A percentile compares a stretch with the other conserved stretches of the same genome.
Conservation (phyloP, 345 rosid species). For the Xanthoceras sorbifolium region DNA sequence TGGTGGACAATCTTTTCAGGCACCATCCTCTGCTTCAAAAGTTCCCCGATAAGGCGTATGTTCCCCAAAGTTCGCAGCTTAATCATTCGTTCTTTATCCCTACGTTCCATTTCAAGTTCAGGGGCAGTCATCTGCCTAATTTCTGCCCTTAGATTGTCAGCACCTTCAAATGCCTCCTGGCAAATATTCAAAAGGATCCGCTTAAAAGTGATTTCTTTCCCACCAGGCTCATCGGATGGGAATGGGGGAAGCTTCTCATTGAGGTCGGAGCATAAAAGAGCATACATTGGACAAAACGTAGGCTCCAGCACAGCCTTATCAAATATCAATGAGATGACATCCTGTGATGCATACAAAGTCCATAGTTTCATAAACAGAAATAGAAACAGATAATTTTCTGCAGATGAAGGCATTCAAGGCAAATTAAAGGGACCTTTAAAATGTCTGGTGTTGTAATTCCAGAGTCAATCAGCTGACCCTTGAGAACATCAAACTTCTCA, state of each 20-base stretch:
- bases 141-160: conserved; percentile 69
- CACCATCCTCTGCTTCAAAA: conserved; percentile 87
- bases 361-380: conserved; percentile 17
- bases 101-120: conserved; percentile 66
- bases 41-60: conserved; percentile 87
- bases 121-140: conserved; percentile 72
- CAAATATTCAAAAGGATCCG: conserved; percentile 74
- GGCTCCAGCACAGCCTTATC: conserved; percentile 93
- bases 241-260: conserved; percentile 68
- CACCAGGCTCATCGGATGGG: conserved; percentile 73
- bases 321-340: conserved; percentile 68
- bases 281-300: conserved; percentile 73
- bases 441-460: conserved; percentile 82
- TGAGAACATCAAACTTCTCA: conserved; percentile 86
- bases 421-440: conserved; percentile 46
- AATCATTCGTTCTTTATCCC: conserved; percentile 70
- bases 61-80: conserved; percentile 84
- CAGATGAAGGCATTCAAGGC: not conserved
- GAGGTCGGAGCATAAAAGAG: conserved; percentile 75
- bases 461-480: conserved; percentile 85
- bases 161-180: conserved; percentile 92
- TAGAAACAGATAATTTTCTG: not conserved
- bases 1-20: conserved; percentile 78
- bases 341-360: conserved; percentile 42
- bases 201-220: conserved; percentile 79